Evolutionary conservation across 345 rosid genomes (phyloP), one percentile per base, ranked within the genome.

Genomic region (Brassica nigra): DNA sequence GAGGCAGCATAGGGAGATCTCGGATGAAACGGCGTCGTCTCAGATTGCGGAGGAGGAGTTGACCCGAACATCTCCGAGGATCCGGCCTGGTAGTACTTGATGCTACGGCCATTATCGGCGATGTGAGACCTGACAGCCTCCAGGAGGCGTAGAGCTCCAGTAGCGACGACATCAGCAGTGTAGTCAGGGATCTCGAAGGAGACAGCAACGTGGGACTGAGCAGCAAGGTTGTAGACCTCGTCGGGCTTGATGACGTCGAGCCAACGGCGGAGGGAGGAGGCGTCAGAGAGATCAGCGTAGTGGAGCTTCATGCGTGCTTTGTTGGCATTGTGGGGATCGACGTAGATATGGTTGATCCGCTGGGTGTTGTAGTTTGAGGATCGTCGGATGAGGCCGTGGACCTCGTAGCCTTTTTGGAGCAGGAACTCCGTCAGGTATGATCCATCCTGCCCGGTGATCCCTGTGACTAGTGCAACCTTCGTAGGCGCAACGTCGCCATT

Each of bases 361-460:
- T 95, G 97, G 69, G 99, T 95, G 80, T 95, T 95, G 89, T 90
- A 95, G 42, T 95, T 92, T n/a, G 99, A 95, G 1, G 99, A 95
- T 0, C 99, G 86, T 6, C 99, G 97, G 82, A 95, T 95, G 57
- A 95, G 80, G 28, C 99, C 99, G 65, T 95, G 98, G 31, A 90
- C 97, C 68, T 89, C 81, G 77, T 92, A 92, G 27, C 95, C 99
- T 68, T 91, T 93, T 55, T 76, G 49, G 70, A 95, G 95, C 36
- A 95, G 88, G 79, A 95, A 89, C 74, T 95, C 94, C 0, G 99
- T 91, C 27, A 95, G 90, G 83, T 95, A 95, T 0, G 99, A 95
- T 8, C 99, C 99, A 54, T 95, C 99, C 54, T 95, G 99, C 4
- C 99, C 98, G 9, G 99, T 95, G 66, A 95, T 93, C 8, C 99